Conservation (phyloP, 805 yeast genomes). For the Saturnispora zaruensis region DNA sequence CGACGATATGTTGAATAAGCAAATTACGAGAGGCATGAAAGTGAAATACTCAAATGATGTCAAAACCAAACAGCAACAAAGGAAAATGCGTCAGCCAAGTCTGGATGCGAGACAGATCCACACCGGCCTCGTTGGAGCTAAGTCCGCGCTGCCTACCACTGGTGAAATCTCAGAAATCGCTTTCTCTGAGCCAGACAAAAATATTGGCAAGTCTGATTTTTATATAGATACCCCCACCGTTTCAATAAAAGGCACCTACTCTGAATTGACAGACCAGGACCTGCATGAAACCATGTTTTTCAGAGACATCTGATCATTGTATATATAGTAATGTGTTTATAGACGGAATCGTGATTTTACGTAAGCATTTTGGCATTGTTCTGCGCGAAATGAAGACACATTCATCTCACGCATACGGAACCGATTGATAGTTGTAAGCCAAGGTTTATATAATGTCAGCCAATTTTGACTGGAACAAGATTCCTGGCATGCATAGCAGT, state of each 20-base stretch:
- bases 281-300: not conserved
- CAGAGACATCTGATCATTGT: not conserved
- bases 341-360: not conserved
- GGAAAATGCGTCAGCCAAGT: not conserved
- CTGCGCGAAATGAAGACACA: not conserved
- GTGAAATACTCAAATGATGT: conserved; percentile 4
- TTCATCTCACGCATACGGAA: not conserved
- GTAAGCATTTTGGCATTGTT: not conserved
- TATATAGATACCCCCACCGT: not conserved
- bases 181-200: conserved; percentile 2
- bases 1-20: not conserved
- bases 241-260: not conserved
- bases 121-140: not conserved
- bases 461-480: conserved; percentile 19
- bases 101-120: not conserved
- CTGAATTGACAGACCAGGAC: not conserved
- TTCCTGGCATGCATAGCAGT: conserved; percentile 15
- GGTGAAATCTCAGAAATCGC: not conserved
- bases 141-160: not conserved
- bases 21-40: not conserved
- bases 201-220: not conserved
- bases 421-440: not conserved
- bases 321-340: not conserved
- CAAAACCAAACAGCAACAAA: not conserved
- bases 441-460: conserved; percentile 10